Base-by-base conservation (phyloP, 768 basidiomycete genomes). In the Lepiota subincarnata region DNA sequence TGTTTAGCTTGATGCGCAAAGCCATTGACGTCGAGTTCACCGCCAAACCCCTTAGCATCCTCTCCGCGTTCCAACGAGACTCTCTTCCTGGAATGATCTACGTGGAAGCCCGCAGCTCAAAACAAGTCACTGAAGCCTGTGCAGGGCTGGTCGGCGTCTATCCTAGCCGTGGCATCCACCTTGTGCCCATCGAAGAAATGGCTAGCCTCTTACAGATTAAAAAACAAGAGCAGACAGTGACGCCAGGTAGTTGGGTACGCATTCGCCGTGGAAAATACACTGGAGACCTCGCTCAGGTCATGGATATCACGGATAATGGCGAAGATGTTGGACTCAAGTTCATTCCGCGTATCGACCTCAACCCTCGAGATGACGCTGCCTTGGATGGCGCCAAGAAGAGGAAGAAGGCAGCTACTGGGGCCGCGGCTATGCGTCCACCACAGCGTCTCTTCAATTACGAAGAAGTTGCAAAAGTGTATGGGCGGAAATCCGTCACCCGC, bases 121-220 rank as follows among this genome's bases (percentile, higher is more conserved):
- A 90, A 55, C 85, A 92, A 62, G 96, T 98, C 52, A 81, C 77
- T 57, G 79, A 86, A 53, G 95, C 96, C 5, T 82, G 91, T 64
- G 80, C 84, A 53, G 96, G 96, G 22, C 86, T 98, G 44, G 89
- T 98, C 47, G 97, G 95, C 48, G 84, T 98, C 50, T 99, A 93
- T 68, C 80, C 84, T 24, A 84, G 81, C 62, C 84, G 89, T 47
- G 89, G 90, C 13, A 82, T 92, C 57, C 78, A 79, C 16, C 80
- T 97, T 31, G 94, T 98, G 0, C 94, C 94, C 6, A 93, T 98
- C 55, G 90, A 95, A 62, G 97, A 99, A 74, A 98, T 98, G 95
- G 92, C 97, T 14, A 92, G 90, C 55, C 74, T 98, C 35, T 78
- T 98, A 60, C 90, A 92, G 65, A 97, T 97, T 63, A 98, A 95